These are phyloP conservation scores for Nakaseomyces sp. DNA, from an alignment of 1,139 yeast species.

Conservation along the genomic window DNA sequence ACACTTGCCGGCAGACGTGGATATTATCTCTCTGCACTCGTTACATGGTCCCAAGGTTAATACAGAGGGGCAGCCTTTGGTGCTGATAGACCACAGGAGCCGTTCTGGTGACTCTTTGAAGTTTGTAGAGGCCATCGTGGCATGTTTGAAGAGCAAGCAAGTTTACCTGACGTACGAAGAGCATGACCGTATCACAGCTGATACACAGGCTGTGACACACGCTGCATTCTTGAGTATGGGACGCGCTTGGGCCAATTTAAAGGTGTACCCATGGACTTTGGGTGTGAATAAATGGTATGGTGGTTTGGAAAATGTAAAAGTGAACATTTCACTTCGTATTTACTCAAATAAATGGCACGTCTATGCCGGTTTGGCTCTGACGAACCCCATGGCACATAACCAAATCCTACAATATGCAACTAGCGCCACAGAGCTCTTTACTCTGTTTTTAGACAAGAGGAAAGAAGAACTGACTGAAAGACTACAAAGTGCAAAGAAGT, in stretches of 20 bases:
- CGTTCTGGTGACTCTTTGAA: constrained; percentile 40
- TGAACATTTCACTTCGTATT: constrained; percentile 83
- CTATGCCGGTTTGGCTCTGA: constrained; percentile 92
- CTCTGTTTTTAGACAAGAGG: constrained; percentile 69
- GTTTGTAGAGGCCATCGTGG: constrained; percentile 55
- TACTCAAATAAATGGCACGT: constrained; percentile 96
- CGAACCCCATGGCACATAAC: constrained; percentile 88
- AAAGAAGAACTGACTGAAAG: constrained; percentile 50
- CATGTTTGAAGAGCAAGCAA: constrained; percentile 67
- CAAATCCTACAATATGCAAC: constrained; percentile 86
- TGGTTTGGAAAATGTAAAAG: constrained; percentile 91
- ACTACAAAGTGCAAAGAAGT: constrained; percentile 56
- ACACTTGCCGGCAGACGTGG: constrained; percentile 64
- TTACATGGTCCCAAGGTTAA: constrained; percentile 90
- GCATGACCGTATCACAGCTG: constrained; percentile 93
- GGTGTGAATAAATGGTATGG: constrained; percentile 62
- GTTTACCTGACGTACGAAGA: constrained; percentile 76
- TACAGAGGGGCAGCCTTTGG: constrained; percentile 88
- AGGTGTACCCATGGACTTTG: constrained; percentile 76
- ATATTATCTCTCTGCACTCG: constrained; percentile 81
- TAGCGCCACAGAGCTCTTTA: constrained; percentile 73
- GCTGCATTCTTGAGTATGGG: constrained; percentile 98
- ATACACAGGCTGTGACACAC: constrained; percentile 96
- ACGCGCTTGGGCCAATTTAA: constrained; percentile 78
- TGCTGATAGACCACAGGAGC: constrained; percentile 69